Percentiles rank a stretch among this genome's conserved stretches.
Evolutionary conservation across 2,329 filamentous ascomycete species (phyloP).

Genomic region (Rachicladosporium sp.): DNA sequence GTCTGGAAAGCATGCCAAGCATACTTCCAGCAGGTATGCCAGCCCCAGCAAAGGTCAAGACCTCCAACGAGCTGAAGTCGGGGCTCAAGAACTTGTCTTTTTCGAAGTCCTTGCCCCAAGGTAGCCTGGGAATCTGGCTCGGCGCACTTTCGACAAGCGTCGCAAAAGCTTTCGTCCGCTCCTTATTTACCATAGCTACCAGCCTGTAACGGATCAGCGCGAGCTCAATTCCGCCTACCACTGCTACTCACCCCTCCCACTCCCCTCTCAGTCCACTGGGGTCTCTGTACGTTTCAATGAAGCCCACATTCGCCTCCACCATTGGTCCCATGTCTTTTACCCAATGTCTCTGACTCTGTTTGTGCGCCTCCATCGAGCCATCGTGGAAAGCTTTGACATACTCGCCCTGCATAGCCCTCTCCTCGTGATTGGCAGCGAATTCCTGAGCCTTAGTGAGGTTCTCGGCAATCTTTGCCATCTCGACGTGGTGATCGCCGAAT

Average conservation of each 20-base stretch:
- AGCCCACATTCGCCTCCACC: slow-evolving; percentile 42
- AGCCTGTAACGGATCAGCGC: slow-evolving; percentile 12
- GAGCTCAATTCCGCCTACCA: no score
- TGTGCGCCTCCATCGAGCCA: slow-evolving; percentile 38
- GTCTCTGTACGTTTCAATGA: slow-evolving; percentile 44
- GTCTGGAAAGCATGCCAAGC: no score
- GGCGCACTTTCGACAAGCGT: slow-evolving; percentile 73
- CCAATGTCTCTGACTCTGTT: slow-evolving; percentile 40
- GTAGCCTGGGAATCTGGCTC: slow-evolving; percentile 72
- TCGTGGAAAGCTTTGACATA: slow-evolving; percentile 40
- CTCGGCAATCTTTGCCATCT: slow-evolving; percentile 35
- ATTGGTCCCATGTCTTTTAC: slow-evolving; percentile 39
- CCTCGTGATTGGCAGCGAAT: slow-evolving; percentile 33
- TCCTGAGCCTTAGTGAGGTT: slow-evolving; percentile 36
- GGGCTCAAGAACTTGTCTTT: slow-evolving; percentile 93
- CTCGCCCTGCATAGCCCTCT: slow-evolving; percentile 32
- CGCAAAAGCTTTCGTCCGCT: slow-evolving; percentile 78
- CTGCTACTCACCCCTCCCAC: slow-evolving; percentile 22
- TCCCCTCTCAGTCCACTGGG: slow-evolving; percentile 42
- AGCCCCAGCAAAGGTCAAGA: slow-evolving; percentile 63
- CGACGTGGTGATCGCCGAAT: slow-evolving; percentile 34
- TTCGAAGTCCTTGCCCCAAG: slow-evolving; percentile 81
- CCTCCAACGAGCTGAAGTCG: slow-evolving; percentile 90
- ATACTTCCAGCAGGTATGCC: slow-evolving; percentile 45
- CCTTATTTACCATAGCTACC: slow-evolving; percentile 63